Evolutionary conservation across 1,139 yeast species (phyloP).

Genomic region (Trichomonascaceae sp.): DNA sequence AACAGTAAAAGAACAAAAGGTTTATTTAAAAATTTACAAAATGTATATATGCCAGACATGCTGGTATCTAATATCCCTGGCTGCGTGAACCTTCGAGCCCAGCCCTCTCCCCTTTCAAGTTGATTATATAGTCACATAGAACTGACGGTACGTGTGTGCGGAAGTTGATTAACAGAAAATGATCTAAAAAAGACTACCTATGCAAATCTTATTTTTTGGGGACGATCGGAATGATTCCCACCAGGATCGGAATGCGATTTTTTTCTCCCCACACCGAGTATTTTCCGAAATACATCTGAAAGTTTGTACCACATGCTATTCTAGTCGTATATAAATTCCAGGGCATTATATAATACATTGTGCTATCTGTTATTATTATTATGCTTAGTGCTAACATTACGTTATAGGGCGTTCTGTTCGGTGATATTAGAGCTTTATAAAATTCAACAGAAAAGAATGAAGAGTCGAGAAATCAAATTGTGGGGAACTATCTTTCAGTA

Average conservation of each 20-base stretch:
- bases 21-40: too few relatives aligned
- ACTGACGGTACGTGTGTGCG: not conserved
- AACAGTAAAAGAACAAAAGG: not conserved
- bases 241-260: too few relatives aligned
- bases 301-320: not conserved
- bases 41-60: not conserved
- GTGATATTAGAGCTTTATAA: not conserved
- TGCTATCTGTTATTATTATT: too few relatives aligned
- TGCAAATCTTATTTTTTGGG: not conserved
- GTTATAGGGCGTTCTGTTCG: not conserved
- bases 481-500: not conserved
- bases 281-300: not conserved
- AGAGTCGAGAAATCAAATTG: not conserved
- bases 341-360: not conserved
- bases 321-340: not conserved
- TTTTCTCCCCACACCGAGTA: not conserved
- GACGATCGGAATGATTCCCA: not conserved
- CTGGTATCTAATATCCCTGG: not conserved
- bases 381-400: not conserved
- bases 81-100: not conserved
- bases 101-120: not conserved
- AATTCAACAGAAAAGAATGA: not conserved
- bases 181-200: not conserved
- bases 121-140: not conserved
- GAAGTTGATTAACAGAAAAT: not conserved